Percentiles rank a stretch among this genome's conserved stretches.
These are phyloP conservation scores for Russula lepida DNA, from an alignment of 768 basidiomycete species.

Conservation along the genomic window DNA sequence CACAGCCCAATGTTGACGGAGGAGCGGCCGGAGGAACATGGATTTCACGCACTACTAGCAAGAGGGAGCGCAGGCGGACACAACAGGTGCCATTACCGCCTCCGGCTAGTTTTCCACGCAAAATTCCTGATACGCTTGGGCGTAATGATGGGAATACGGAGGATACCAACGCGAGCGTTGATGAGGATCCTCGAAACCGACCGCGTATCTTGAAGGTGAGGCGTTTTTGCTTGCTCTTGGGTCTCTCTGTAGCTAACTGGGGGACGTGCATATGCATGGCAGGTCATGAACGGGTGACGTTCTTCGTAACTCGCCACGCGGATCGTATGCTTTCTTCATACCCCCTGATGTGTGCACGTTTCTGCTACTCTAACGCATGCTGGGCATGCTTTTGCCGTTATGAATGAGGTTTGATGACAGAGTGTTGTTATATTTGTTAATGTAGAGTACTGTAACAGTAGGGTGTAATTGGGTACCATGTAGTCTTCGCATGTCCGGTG, in stretches of 20 bases:
- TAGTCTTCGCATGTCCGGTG: neutral
- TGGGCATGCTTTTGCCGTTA: neutral
- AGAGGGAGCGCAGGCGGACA: neutral
- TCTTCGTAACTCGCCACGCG: neutral
- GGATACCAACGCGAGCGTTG: neutral
- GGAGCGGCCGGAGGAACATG: neutral
- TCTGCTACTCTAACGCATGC: neutral
- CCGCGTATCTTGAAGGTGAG: slow-evolving; percentile 12
- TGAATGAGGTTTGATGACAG: neutral
- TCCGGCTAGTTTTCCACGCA: neutral
- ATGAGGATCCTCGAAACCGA: neutral
- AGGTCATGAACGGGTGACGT: slow-evolving; percentile 18
- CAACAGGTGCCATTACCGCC: neutral
- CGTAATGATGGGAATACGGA: neutral
- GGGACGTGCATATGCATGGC: neutral
- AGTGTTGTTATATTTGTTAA: too few species aligned
- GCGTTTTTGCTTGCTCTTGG: neutral
- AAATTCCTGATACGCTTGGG: neutral
- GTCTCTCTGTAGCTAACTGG: neutral
- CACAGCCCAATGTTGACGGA: neutral
- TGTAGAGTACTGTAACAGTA: neutral
- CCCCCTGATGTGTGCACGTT: too few species aligned
- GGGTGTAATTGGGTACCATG: neutral
- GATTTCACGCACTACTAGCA: neutral
- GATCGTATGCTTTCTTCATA: neutral